Evolutionary conservation across 2,329 filamentous ascomycete species (phyloP).

Genomic region (Talaromyces albobiverticillius): DNA sequence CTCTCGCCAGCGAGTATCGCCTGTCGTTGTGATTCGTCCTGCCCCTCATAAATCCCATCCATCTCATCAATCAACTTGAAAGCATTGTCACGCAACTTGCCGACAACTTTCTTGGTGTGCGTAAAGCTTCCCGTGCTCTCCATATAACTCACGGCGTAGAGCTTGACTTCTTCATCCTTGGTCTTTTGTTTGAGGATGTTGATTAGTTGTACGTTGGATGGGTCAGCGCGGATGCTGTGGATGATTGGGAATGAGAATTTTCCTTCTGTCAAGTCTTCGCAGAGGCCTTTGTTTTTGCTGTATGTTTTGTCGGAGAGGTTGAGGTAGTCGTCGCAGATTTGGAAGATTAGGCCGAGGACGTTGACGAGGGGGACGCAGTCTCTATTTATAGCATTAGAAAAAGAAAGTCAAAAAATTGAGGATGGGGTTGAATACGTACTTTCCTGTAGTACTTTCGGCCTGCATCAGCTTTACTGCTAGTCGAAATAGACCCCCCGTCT

Average conservation of each 20-base stretch:
- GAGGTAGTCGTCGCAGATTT: conserved; percentile 71
- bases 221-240: conserved; percentile 75
- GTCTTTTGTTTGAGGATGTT: conserved; percentile 93
- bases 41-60: conserved; percentile 45
- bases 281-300: conserved; percentile 85
- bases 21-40: too few species aligned
- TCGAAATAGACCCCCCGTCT: conserved; percentile 49
- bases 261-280: conserved; percentile 92
- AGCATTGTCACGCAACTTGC: conserved; percentile 63
- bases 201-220: conserved; percentile 64
- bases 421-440: conserved; percentile 13
- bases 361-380: conserved; percentile 66
- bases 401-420: too few species aligned
- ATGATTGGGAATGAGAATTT: conserved; percentile 97
- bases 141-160: conserved; percentile 89
- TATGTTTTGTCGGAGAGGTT: conserved; percentile 75
- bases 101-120: conserved; percentile 70
- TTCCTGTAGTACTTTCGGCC: conserved; percentile 36
- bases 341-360: conserved; percentile 45
- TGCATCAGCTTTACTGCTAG: conserved; percentile 47
- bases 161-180: conserved; percentile 80
- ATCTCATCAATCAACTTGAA: conserved; percentile 62
- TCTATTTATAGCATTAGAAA: conserved; percentile 15
- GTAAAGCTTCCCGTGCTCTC: conserved; percentile 83
- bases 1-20: conserved; percentile 7